Evolutionary conservation across 192 early-diverging fungal genomes (phyloP), one percentile per base, ranked within the genome.

Genomic region (Physocladia obscura): DNA sequence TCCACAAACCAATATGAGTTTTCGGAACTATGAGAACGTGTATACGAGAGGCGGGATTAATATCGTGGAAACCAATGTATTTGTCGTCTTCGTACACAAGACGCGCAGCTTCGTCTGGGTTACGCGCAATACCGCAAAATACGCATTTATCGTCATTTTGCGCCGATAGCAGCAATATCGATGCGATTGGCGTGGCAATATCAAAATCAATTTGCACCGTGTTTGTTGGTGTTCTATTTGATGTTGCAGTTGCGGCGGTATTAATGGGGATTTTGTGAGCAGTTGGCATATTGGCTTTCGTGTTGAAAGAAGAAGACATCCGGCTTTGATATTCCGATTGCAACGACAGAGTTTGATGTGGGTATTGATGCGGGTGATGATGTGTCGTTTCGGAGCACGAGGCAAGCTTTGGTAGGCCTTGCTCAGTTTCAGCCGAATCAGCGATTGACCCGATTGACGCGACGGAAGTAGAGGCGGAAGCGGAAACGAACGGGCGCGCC

Each of bases 31-130:
- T 38, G 4, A 78, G 71, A 2, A 81, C 27, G 57, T 81, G 80
- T 15, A 68, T 5, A 0, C 31, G 5, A 1, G 80, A 76, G 17
- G 65, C 58, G 4, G 79, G 79, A 38, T 61, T 69, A n/a, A 75
- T 71, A 48, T 81, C 80, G 29, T 78, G 56, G 49, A 81, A 81
- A 2, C 74, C 80, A 1, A 81, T 63, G 62, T 60, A 77, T 24
- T 71, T 47, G 1, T 73, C 74, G 26, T 81, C 76, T 56, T 76
- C 63, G 34, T 65, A 65, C 19, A 65, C 63, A 27, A 31, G n/a
- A 15, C 52, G 51, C 19, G 55, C 44, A 13, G 27, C 29, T 38
- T 68, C 56, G 29, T 29, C 32, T 19, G 51, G 51, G 21, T 51
- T 67, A 1, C 57, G 51, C 1, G 57, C 22, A 30, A 73, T 73